phyloP scores from a whole-genome alignment of 192 early-diverging fungal species.

The Chytriomyces sp. region DNA sequence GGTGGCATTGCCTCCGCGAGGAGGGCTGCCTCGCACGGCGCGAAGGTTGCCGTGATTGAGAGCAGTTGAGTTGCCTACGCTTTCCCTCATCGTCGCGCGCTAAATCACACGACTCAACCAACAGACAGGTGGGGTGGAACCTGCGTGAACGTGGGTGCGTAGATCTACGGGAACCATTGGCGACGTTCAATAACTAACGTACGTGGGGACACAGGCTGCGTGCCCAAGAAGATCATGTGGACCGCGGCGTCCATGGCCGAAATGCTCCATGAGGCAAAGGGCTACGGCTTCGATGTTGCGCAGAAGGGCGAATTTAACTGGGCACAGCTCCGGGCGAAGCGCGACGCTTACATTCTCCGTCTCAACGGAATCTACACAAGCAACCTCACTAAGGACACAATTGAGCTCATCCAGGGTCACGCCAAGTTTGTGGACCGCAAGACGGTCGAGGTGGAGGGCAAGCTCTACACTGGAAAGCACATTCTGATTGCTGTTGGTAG shows the following conservation, averaged over 20 bases:
- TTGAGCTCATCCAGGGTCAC: constrained; percentile 81
- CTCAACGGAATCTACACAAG: constrained; percentile 95
- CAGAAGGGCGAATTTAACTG: constrained; percentile 75
- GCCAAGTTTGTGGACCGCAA: constrained; percentile 80
- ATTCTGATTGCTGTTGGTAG: constrained; percentile 89
- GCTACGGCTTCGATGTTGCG: constrained; percentile 82
- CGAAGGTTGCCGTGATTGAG: constrained; percentile 90
- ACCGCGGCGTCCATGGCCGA: constrained; percentile 89
- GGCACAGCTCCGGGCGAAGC: constrained; percentile 80
- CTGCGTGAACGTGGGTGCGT: constrained; percentile 89
- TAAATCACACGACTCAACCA: neutral
- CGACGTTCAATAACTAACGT: neutral
- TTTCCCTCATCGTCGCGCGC: neutral
- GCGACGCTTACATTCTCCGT: constrained; percentile 95
- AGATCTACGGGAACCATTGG: neutral
- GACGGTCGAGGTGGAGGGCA: constrained; percentile 65
- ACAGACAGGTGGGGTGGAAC: constrained; percentile 61
- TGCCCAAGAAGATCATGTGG: constrained; percentile 86
- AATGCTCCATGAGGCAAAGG: constrained; percentile 81
- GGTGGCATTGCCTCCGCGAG: constrained; percentile 90
- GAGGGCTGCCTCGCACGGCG: constrained; percentile 87
- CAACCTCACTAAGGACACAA: constrained; percentile 84
- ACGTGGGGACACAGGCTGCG: constrained; percentile 47
- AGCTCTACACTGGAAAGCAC: constrained; percentile 62
- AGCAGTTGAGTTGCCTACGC: constrained; percentile 19